Conservation (phyloP, 2,329 filamentous ascomycete species). For the Ceratocystis ficicola region DNA sequence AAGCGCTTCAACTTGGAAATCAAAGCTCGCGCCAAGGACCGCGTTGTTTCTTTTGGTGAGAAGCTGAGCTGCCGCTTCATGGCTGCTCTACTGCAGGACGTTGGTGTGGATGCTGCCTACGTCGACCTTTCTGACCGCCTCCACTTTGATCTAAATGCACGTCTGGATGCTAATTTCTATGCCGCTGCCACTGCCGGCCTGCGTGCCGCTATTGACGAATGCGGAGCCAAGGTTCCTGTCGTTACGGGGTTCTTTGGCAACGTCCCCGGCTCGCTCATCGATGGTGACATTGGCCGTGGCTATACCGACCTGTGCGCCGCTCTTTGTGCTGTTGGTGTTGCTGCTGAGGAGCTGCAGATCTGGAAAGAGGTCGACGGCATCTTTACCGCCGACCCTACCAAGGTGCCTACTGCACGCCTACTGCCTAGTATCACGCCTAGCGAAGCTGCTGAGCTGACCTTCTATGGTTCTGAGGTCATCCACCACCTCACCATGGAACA, state of each 20-base stretch:
- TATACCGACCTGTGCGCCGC: constrained; percentile 96
- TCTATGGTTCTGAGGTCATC: constrained; percentile 91
- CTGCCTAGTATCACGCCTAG: constrained; percentile 79
- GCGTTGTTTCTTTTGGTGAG: constrained; percentile 89
- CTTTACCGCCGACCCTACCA: constrained; percentile 71
- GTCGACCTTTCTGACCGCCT: constrained; percentile 79
- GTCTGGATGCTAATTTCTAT: constrained; percentile 59
- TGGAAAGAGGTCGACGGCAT: constrained; percentile 99
- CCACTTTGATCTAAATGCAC: constrained; percentile 48
- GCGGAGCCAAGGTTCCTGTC: constrained; percentile 58
- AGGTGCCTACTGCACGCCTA: constrained; percentile 87
- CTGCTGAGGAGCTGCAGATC: constrained; percentile 80
- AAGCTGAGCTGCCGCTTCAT: constrained; percentile 91
- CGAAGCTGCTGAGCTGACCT: constrained; percentile 90
- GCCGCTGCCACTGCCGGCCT: constrained; percentile 49
- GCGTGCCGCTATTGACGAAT: constrained; percentile 51
- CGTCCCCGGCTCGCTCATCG: constrained; percentile 79
- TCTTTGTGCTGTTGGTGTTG: constrained; percentile 76
- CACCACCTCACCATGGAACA: constrained; percentile 99
- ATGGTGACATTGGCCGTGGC: constrained; percentile 78
- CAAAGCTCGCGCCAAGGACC: constrained; percentile 66
- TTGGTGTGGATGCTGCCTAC: constrained; percentile 74
- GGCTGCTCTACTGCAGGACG: constrained; percentile 69
- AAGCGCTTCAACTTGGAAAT: constrained; percentile 61
- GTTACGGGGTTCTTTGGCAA: constrained; percentile 91